Base-by-base conservation (phyloP, 164 flowering plant species). In the Vitis rupestris region DNA sequence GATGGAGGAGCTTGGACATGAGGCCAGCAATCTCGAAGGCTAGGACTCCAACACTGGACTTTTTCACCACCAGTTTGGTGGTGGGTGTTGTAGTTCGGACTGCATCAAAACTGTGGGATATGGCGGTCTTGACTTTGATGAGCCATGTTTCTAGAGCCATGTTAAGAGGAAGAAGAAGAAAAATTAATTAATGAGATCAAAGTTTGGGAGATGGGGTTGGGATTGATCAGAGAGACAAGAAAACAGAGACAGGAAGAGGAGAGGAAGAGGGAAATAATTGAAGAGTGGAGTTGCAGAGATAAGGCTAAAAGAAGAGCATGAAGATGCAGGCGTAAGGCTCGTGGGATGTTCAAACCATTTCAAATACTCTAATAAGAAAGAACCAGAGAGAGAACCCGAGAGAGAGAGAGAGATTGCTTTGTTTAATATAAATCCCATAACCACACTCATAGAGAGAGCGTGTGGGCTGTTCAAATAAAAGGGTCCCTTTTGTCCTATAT, bases 71-170 rank as follows among this genome's bases (percentile, higher is more conserved):
- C 10, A 56, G 10, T 54, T 59, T 47, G 63, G 71, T 61, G 44
- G 59, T 44, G 58, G 61, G 55, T 68, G 61, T 55, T 47, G 71
- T 17, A 48, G 65, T 55, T 71, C 68, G 59, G 1, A 76, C 76
- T 0, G 84, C 29, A 53, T 79, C 86, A 9, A 85, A 53, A 9
- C 78, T 72, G 69, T 75, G 69, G 2, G 89, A 79, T 15, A 93
- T 71, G 9, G 84, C 77, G 0, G 82, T 78, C 71, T 87, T 90
- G 10, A 89, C 89, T 71, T 89, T 92, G 63, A 85, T 63, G 6
- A 92, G 74, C 96, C 90, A 90, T 23, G 90, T 79, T 67, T 93
- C 94, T 1, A 83, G 88, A 62, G 92, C 94, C 98, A 93, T 93
- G 65, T 31, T 3, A 29, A 9, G 10, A 59, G 37, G 29, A 58